Percentiles rank a stretch among this genome's conserved stretches.
Conservation (phyloP, 2,329 filamentous ascomycete species). For the Aspergillus sclerotialis region DNA sequence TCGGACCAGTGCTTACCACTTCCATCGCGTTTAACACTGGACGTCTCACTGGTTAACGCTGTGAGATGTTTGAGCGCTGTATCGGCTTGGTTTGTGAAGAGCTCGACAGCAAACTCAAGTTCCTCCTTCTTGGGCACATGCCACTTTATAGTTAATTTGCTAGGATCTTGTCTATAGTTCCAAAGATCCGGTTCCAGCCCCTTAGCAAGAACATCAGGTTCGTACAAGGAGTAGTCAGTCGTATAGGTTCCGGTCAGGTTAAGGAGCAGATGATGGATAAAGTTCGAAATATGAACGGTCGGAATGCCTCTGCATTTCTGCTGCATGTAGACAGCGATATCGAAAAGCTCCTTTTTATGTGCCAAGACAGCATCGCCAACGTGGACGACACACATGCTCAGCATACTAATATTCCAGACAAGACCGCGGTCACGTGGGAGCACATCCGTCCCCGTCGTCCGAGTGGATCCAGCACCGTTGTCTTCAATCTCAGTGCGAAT, state of each 20-base stretch:
- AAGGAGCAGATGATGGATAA: slow-evolving; percentile 89
- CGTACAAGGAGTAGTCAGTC: slow-evolving; percentile 80
- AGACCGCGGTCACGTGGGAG: slow-evolving; percentile 85
- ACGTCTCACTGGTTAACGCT: slow-evolving; percentile 71
- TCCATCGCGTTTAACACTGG: slow-evolving; percentile 79
- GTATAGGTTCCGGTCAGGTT: slow-evolving; percentile 94
- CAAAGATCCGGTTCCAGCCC: slow-evolving; percentile 75
- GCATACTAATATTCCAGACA: slow-evolving; percentile 94
- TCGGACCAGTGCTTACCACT: slow-evolving; percentile 99
- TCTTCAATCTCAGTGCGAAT: slow-evolving; percentile 96
- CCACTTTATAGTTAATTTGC: slow-evolving; percentile 80
- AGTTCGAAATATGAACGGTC: slow-evolving; percentile 94
- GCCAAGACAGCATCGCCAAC: slow-evolving; percentile 84
- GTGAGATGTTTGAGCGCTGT: slow-evolving; percentile 68
- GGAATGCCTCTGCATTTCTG: slow-evolving; percentile 88
- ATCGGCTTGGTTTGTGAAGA: slow-evolving; percentile 78
- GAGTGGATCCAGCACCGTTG: slow-evolving; percentile 89
- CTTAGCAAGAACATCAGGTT: slow-evolving; percentile 62
- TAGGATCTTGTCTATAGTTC: slow-evolving; percentile 69
- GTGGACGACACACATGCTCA: slow-evolving; percentile 97
- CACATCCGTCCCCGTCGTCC: slow-evolving; percentile 88
- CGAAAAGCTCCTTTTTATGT: slow-evolving; percentile 82
- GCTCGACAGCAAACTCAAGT: slow-evolving; percentile 77
- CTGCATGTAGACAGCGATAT: slow-evolving; percentile 94
- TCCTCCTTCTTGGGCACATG: slow-evolving; percentile 76